Evolutionary conservation across 306 rosid species (phyloP), one percentile per base, ranked within the genome.

Genomic region (Lathyrus oleraceus): DNA sequence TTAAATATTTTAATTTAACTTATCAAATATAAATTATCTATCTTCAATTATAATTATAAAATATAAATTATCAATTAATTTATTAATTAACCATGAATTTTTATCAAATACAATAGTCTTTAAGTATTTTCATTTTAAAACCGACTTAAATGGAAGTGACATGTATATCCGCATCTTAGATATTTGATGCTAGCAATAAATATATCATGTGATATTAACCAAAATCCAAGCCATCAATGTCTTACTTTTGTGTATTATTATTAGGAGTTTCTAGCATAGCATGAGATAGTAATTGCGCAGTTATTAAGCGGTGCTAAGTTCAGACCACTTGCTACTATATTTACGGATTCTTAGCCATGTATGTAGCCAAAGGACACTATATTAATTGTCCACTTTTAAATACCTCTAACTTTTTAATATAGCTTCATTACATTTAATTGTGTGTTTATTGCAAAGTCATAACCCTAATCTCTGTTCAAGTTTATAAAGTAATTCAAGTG

Each of bases 141-240:
- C 36, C 36, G 36, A 32, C 36, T 5, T 6, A 6, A 32, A 32
- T 32, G 7, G 36, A 32, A 32, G 36, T 32, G 36, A 32, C 8
- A 6, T 6, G 8, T 6, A 32, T 32, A 32, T 32, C 1, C 36
- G 6, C 5, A 5, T 49, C 27, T 2, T 17, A 40, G 42, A 19
- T 36, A 19, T 3, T 8, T 49, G 0, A 17, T 17, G 12, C 2
- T 28, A n/a, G 17, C 20, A 77, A 62, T 53, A 70, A 76, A 77
- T 54, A 51, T 25, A 52, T n/a, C 35, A 70, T 62, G 72, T 70
- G 76, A 77, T 40, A 43, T 62, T 40, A 62, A 70, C 28, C 35
- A 25, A 5, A 70, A 62, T 61, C 21, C n/a, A 10, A 67, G 17
- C 47, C 19, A 21, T 61, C 12, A 16, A 30, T 8, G 52, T 27